Base-by-base conservation (phyloP, 2,329 filamentous ascomycete genomes). In the Pseudopyrenochaeta lycopersici region DNA sequence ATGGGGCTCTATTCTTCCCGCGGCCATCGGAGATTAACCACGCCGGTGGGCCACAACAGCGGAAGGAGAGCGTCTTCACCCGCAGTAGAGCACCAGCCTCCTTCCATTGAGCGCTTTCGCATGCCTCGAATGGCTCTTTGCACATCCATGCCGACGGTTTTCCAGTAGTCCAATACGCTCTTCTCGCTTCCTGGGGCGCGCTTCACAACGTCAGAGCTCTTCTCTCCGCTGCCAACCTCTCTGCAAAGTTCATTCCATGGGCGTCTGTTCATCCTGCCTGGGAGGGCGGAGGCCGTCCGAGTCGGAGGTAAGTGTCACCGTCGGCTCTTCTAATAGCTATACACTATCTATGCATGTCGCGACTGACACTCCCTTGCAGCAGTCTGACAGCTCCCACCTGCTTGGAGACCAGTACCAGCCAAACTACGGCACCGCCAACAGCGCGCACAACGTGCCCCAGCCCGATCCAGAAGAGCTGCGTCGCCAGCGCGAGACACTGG, bases 401-500 rank as follows among this genome's bases (percentile, higher is more conserved):
- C 75, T 82, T 42, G 76, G 74, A 49, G 76, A 79, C 59, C 68
- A 76, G 46, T 76, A 76, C 71, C 70, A 77, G 67, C 73, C 73
- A 32, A 74, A 78, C 40, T 82, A 82, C 62, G 80, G 80, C 63
- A 76, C 75, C 47, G 66, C 75, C 53, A 68, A 61, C 52, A 72
- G 67, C 54, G 57, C 68, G 20, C 74, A 73, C 51, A 69, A 69
- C 53, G 67, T 70, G 36, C 70, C 74, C 52, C 77, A 78, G 64
- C 77, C 76, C 30, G 80, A 82, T 62, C 79, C 79, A 47, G 80
- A 82, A 62, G 80, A 82, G 67, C 71, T 82, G 47, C 71, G 76
- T 53, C 75, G 78, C 58, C 77, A 81, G 64, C 72, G 80, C 35
- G 80, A 82, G 61, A 78, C 76, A 27, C 64, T 82, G 52, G 79